Evolutionary conservation across 106 monocot genomes (phyloP), one percentile per base, ranked within the genome.

Genomic region (Chionographis japonica): DNA sequence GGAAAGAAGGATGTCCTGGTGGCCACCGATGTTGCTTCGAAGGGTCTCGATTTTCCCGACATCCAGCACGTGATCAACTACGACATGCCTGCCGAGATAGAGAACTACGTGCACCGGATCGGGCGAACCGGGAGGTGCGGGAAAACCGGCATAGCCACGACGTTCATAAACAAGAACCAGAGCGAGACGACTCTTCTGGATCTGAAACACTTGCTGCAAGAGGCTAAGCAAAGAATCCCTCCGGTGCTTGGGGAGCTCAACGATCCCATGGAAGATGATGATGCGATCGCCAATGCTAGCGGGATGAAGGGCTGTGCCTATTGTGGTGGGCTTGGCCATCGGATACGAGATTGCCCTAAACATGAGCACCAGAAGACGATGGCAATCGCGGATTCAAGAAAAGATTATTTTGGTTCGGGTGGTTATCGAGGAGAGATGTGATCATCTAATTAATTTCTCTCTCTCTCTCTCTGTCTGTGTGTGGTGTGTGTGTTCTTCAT

Each of bases 91-190:
- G 94, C 94, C 41, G 94, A 94, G 59, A 94, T 94, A 14, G 94
- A 94, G 72, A 94, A 94, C 77, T 94, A 94, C 13, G 94, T 94
- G 12, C 94, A 94, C 59, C 70, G 94, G 49, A 94, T 94, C 27
- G 94, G 94, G 20, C 71, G 95, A 53, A 95, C 95, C 0, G 95
- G 95, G 50, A 75, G 95, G 68, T 95, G 95, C 8, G 95, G 95
- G 27, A 95, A 87, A 68, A 95, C 92, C 4, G 91, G 92, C 16
- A 95, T 92, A 20, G 92, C 95, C 3, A 95, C 89, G 4, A 95
- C 92, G 1, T 95, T 95, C 72, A 95, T 95, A 63, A 95, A 95
- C 92, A 95, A 95, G 80, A 95, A 92, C 82, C 95, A 95, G 65
- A 91, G 83, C 3, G 95, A 92, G 75, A 95, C 95, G 1, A 97